A percentile compares a stretch with the other conserved stretches of the same genome.
phyloP scores from a whole-genome alignment of 129 eudicot genomes.

The Artemisia annua region DNA sequence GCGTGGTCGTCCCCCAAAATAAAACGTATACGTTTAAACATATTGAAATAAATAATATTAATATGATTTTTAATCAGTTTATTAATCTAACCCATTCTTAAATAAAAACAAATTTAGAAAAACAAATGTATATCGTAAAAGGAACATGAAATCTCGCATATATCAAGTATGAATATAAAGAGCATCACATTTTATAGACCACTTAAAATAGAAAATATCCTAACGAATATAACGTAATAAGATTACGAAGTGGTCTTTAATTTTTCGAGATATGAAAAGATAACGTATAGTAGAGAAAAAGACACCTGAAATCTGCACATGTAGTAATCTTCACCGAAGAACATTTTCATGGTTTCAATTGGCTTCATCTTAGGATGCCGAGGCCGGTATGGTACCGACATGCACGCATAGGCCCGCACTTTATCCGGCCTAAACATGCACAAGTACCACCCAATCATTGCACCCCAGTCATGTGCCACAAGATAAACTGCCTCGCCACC shows the following conservation, averaged over 20 bases:
- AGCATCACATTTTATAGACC: no score
- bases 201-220: no score
- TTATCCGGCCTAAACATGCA: conserved; percentile 82
- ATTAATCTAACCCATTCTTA: no score
- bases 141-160: background rate
- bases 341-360: conserved; percentile 41
- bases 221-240: background rate
- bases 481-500: conserved; percentile 55
- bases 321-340: conserved; percentile 81
- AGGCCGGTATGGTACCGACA: conserved; percentile 71
- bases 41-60: no score
- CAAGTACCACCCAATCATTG: conserved; percentile 73
- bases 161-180: no score
- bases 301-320: conserved; percentile 94
- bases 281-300: background rate
- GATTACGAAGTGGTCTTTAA: background rate
- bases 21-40: no score
- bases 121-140: background rate
- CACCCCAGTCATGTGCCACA: conserved; percentile 95
- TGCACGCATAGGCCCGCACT: conserved; percentile 59
- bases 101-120: no score
- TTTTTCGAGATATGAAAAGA: background rate
- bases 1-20: no score
- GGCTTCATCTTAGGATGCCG: conserved; percentile 73
- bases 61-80: no score